Evolutionary conservation across 2,329 filamentous ascomycete genomes (phyloP).

Genomic region (Bipolaris cookei): DNA sequence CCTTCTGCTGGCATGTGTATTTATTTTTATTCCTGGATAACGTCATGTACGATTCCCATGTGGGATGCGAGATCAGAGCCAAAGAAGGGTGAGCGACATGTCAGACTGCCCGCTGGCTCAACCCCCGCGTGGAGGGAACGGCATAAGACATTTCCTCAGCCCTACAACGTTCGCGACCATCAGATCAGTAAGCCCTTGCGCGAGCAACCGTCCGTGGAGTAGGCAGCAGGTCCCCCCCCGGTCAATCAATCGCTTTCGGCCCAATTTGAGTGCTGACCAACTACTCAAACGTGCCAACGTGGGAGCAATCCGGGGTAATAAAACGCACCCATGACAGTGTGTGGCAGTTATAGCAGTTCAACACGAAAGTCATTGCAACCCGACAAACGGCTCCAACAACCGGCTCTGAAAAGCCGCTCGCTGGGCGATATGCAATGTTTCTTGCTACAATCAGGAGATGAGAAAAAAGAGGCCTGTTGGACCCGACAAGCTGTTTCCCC

Average conservation of each 20-base stretch:
- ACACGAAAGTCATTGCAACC: not conserved
- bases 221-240: conserved; percentile 3
- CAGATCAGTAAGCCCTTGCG: conserved; percentile 38
- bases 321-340: conserved; percentile 2
- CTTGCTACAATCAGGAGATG: not conserved
- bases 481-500: not conserved
- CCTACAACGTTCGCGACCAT: conserved; percentile 17
- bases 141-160: conserved; percentile 1
- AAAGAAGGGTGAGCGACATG: not conserved
- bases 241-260: conserved; percentile 17
- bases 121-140: conserved; percentile 1
- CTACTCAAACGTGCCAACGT: conserved; percentile 5
- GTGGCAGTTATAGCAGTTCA: not conserved
- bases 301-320: conserved; percentile 25
- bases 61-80: not conserved
- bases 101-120: conserved; percentile 4
- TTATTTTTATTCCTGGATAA: not conserved
- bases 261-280: conserved; percentile 34
- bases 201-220: conserved; percentile 30
- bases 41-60: not conserved
- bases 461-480: not conserved
- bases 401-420: not conserved
- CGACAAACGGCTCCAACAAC: not conserved
- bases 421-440: not conserved
- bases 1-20: not conserved